Base-by-base conservation (phyloP, 805 yeast genomes). In the Yamadazyma takamatsuzukensis region DNA sequence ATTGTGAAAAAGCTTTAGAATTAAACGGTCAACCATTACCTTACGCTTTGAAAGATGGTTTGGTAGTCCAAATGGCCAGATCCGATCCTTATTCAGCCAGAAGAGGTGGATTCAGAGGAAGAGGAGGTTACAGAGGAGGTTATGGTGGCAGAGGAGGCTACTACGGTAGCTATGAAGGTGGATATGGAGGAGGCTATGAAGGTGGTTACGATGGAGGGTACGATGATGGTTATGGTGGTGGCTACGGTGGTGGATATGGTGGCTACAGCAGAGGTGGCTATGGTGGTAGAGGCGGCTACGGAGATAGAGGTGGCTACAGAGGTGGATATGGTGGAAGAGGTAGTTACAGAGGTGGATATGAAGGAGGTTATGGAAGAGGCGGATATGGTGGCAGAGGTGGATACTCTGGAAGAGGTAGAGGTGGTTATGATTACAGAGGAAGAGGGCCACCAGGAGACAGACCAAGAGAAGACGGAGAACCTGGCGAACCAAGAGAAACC, bases 1-100 rank as follows among this genome's bases (percentile, higher is more conserved):
- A 72, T 48, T 76, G 80, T 41, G 76, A 75, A 42, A 62, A 62
- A 22, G 80, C 82, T 7, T 46, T 78, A 12, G 68, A 61, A 25
- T 49, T 72, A 30, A 61, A 68, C 40, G 70, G 69, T n/a, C 63
- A 69, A 40, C 61, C 64, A 12, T 51, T 72, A 22, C 65, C 71
- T 1, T 56, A 63, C 26, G 59, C 75, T 36, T 46, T 53, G 27
- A 54, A 55, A 15, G 64, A 56, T 16, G 71, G 70, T 4, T 56
- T 77, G 39, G 64, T 58, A 15, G 77, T 76, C 18, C 76, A 76
- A 53, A 58, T 71, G 56, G 82, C 82, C 6, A 68, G 70, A 45
- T 71, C 76, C 11, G 73, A 73, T 40, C 80, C 81, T 5, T 68
- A 59, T 39, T 54, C 64, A 9, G 43, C 54, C 11, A 61, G 73